phyloP scores from a whole-genome alignment of 805 yeast species.

The Candida rishiriensis region DNA sequence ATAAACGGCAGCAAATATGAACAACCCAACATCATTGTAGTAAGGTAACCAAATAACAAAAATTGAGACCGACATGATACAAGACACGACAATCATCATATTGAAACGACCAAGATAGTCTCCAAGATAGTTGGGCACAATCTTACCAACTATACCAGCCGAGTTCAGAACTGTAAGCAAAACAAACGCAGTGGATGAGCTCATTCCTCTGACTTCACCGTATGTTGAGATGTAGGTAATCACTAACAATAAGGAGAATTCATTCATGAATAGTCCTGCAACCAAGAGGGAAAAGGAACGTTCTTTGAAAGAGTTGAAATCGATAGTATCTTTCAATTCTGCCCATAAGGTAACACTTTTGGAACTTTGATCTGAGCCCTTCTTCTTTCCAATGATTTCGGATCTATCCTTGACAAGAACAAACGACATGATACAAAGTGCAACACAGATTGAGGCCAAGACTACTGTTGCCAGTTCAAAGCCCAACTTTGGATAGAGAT shows the following conservation, averaged over 20 bases:
- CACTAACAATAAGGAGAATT: constrained; percentile 43
- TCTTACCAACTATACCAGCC: constrained; percentile 36
- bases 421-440: constrained; percentile 33
- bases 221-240: constrained; percentile 53
- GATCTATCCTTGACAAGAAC: constrained; percentile 40
- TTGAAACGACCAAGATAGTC: constrained; percentile 49
- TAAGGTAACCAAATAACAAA: constrained; percentile 62
- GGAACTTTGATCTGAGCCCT: constrained; percentile 12
- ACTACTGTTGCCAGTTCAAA: constrained; percentile 52
- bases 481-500: constrained; percentile 45
- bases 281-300: constrained; percentile 38
- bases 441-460: constrained; percentile 43
- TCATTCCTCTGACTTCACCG: constrained; percentile 43
- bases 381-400: constrained; percentile 18
- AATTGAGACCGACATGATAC: constrained; percentile 43
- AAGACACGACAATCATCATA: constrained; percentile 40
- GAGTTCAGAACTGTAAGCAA: constrained; percentile 45
- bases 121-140: constrained; percentile 27
- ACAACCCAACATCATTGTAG: constrained; percentile 35
- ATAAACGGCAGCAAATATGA: constrained; percentile 41
- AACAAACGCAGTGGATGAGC: constrained; percentile 39
- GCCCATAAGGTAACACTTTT: constrained; percentile 4
- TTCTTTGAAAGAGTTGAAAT: constrained; percentile 34
- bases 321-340: constrained; percentile 31
- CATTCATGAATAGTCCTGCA: constrained; percentile 40